A percentile compares a stretch with the other conserved stretches of the same genome.
Evolutionary conservation across 352 stramenopile genomes (phyloP).

Genomic region (Thraustochytrium sp.): DNA sequence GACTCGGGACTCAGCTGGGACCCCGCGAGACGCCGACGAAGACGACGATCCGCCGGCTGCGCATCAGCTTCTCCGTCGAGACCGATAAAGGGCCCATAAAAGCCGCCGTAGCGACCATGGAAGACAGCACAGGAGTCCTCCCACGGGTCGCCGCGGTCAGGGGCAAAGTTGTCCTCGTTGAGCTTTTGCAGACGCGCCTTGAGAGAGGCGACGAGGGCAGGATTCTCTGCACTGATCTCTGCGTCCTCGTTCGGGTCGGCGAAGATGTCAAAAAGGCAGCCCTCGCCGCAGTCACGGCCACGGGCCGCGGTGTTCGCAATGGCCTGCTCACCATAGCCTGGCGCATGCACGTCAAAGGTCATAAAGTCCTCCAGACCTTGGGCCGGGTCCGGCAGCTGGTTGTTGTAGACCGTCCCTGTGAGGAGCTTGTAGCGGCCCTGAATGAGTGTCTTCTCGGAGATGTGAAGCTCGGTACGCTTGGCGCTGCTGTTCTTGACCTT

Average conservation of each 20-base stretch:
- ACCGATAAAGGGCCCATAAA: background rate
- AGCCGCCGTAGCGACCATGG: background rate
- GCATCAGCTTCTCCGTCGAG: too few species aligned
- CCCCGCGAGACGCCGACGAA: too few species aligned
- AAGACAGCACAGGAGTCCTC: conserved; percentile 48
- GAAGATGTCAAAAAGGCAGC: background rate
- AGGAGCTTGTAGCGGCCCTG: background rate
- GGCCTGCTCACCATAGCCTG: background rate
- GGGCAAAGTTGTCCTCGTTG: background rate
- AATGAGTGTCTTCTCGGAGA: background rate
- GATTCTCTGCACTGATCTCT: background rate
- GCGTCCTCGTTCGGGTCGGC: background rate
- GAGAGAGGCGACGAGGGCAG: background rate
- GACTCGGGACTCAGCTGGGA: too few species aligned
- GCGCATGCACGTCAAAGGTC: background rate
- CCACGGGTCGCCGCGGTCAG: conserved; percentile 24
- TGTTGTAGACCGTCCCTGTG: too few species aligned
- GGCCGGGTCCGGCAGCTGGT: background rate
- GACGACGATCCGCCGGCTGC: too few species aligned
- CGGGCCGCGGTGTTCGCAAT: background rate
- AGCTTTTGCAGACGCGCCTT: background rate
- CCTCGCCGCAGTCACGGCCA: background rate
- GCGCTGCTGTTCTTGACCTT: background rate
- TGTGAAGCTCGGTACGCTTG: background rate
- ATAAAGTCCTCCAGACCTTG: background rate